Conservation (phyloP, 768 basidiomycete species). For the Rubroboletus pulcherrimus region DNA sequence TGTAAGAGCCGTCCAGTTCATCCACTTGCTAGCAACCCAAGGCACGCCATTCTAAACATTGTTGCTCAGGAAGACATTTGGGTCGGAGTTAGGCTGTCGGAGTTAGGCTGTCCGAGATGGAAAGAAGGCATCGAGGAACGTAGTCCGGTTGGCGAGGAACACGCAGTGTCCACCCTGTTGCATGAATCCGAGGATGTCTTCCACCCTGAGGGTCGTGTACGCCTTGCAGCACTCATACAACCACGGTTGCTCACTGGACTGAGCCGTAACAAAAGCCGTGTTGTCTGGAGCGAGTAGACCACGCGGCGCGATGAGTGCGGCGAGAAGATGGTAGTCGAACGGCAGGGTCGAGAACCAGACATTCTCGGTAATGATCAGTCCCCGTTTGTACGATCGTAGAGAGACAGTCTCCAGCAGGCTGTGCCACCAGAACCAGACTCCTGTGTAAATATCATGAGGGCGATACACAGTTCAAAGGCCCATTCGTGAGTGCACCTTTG, state of each 20-base stretch:
- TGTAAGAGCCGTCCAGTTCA: neutral
- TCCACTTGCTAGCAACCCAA: neutral
- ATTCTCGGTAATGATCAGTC: neutral
- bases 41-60: neutral
- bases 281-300: neutral
- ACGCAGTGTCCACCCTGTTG: neutral
- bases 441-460: neutral
- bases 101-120: neutral
- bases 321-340: neutral
- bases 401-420: neutral
- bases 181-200: neutral
- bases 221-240: neutral
- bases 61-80: neutral
- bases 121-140: neutral
- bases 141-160: neutral
- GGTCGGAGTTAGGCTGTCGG: neutral
- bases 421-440: neutral
- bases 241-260: neutral
- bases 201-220: neutral
- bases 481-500: neutral
- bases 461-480: neutral
- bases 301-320: neutral
- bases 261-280: neutral
- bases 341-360: neutral
- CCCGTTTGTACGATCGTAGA: neutral